phyloP scores from a whole-genome alignment of 108 stramenopile species.

The Stephanodiscus minutulus region DNA sequence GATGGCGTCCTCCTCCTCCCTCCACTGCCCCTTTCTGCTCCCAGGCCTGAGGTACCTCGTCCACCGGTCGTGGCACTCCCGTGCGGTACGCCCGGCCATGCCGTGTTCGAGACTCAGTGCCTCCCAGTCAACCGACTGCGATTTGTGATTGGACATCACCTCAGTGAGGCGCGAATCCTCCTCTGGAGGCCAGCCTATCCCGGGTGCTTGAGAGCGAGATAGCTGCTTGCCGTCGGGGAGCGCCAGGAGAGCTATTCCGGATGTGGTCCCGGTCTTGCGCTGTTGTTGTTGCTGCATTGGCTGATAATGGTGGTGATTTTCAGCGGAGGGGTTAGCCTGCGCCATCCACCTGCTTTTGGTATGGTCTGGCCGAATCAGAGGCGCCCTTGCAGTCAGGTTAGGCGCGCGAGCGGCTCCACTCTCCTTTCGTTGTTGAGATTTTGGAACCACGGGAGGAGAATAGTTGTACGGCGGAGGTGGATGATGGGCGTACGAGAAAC shows the following conservation, averaged over 20 bases:
- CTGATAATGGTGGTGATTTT: conserved; percentile 1
- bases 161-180: conserved; percentile 20
- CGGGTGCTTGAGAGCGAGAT: conserved; percentile 28
- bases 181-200: conserved; percentile 27
- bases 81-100: conserved; percentile 39
- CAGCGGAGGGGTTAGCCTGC: not conserved
- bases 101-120: conserved; percentile 17
- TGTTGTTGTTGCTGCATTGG: conserved; percentile 4
- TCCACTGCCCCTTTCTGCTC: conserved; percentile 76
- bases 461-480: conserved; percentile 7
- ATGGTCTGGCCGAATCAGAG: not conserved
- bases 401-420: not conserved
- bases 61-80: conserved; percentile 86
- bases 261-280: not conserved
- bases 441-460: not conserved
- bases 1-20: conserved; percentile 41
- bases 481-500: conserved; percentile 9
- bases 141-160: conserved; percentile 30
- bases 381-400: not conserved
- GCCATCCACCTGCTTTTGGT: not conserved
- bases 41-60: conserved; percentile 84
- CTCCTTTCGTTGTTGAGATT: not conserved
- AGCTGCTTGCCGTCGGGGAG: not conserved
- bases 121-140: conserved; percentile 23
- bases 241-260: conserved; percentile 9